These are phyloP conservation scores for Entomortierella beljakovae DNA, from an alignment of 192 early-diverging fungal species.

Conservation along the genomic window DNA sequence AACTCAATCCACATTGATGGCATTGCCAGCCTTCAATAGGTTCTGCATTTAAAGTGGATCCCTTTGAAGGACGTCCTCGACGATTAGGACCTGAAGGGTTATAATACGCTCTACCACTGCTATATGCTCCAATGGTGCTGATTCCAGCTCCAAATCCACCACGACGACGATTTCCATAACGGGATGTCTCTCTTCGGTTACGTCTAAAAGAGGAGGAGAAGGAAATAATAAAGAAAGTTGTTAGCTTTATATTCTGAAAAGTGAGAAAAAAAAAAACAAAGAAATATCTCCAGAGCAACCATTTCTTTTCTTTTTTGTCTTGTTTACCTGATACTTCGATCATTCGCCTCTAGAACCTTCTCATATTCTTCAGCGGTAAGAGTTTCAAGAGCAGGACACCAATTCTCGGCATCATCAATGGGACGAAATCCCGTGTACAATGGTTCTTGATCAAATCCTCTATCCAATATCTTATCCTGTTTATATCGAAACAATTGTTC, in stretches of 20 bases:
- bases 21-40: constrained; percentile 54
- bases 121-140: not conserved
- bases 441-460: constrained; percentile 56
- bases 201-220: constrained; percentile 23
- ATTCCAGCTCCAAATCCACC: not conserved
- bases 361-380: constrained; percentile 70
- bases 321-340: constrained; percentile 66
- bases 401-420: constrained; percentile 60
- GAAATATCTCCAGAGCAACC: not conserved
- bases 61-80: constrained; percentile 11
- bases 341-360: constrained; percentile 65
- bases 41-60: constrained; percentile 19
- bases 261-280: not conserved
- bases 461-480: constrained; percentile 62
- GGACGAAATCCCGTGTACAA: constrained; percentile 59
- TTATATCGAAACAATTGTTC: constrained; percentile 77
- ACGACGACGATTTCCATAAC: constrained; percentile 42
- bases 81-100: constrained; percentile 3
- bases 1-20: constrained; percentile 54
- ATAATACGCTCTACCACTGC: not conserved
- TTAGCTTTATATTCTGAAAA: too few relatives aligned
- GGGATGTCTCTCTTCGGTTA: constrained; percentile 53
- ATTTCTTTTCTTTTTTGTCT: not conserved
- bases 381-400: constrained; percentile 66
- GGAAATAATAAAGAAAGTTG: not conserved